Conservation (phyloP, 2,329 filamentous ascomycete species). For the Scedosporium apiospermum region DNA sequence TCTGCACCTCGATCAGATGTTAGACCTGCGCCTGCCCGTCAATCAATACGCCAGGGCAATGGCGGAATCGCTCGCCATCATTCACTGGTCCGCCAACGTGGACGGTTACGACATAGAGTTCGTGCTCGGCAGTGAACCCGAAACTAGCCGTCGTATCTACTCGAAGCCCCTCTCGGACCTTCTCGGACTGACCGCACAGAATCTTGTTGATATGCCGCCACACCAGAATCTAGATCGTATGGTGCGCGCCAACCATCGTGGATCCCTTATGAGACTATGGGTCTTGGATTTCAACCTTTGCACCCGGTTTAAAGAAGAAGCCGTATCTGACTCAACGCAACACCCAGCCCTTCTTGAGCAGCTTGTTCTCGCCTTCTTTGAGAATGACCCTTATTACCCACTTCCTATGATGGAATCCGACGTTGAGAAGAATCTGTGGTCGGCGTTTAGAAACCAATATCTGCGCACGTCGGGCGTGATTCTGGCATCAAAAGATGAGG, state of each 20-base stretch:
- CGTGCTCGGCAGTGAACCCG: conserved; percentile 15
- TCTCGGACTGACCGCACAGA: background rate
- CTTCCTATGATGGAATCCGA: conserved; percentile 6
- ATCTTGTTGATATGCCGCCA: background rate
- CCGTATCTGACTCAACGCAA: conserved; percentile 9
- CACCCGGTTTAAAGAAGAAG: background rate
- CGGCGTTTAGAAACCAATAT: conserved; percentile 3
- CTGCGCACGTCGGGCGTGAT: background rate
- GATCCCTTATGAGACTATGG: conserved; percentile 15
- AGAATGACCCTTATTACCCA: conserved; percentile 16
- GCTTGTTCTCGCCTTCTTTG: conserved; percentile 11
- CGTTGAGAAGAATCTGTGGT: conserved; percentile 11
- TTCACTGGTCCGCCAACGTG: conserved; percentile 20
- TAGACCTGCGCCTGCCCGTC: conserved; percentile 14
- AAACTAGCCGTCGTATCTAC: background rate
- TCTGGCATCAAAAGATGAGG: background rate
- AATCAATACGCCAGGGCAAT: conserved; percentile 13
- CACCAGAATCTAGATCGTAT: background rate
- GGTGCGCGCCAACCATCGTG: conserved; percentile 6
- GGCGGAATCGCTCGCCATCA: conserved; percentile 16
- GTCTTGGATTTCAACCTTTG: conserved; percentile 21
- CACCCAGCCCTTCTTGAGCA: conserved; percentile 13
- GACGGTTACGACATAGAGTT: conserved; percentile 23
- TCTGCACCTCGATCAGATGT: conserved; percentile 20
- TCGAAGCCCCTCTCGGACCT: background rate